Base-by-base conservation (phyloP, 345 rosid species). In the Toxicodendron radicans region DNA sequence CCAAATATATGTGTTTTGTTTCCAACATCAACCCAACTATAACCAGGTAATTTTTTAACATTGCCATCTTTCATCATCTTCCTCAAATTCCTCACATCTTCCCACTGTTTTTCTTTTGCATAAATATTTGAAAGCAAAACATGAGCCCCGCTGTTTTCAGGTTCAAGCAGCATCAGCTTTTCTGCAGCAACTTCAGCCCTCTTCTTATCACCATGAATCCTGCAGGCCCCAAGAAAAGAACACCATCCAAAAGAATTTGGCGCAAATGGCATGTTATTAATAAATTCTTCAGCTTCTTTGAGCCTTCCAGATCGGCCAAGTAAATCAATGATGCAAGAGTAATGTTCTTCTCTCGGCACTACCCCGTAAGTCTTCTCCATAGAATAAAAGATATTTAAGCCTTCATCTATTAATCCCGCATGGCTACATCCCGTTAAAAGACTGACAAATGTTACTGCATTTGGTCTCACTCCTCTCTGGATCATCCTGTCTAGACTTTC, bases 221-320 rank as follows among this genome's bases (percentile, higher is more conserved):
- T 67, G 71, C 71, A 67, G 23, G 71, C 71, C 58, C 58, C 71
- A 7, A 67, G 41, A 30, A 67, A 67, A 30, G 71, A 67, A 67
- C 71, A 67, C 71, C 71, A 67, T 67, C 71, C 71, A 12, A 67
- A 67, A 24, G 71, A 57, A 67, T 67, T 67, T 24, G 58, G 71
- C 35, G 49, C 71, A 48, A 49, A 48, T 13, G 71, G 71, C 71
- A 67, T 67, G 58, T 51, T 67, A 8, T 24, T 49, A 49, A 67
- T 67, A 48, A 67, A 67, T 27, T 67, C 58, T 49, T 67, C 71
- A 48, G 57, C 71, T 48, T 67, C 71, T 14, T 67, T 17, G 24
- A 67, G 71, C 71, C 41, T 67, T 67, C 71, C 71, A 67, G 71
- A 48, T 23, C 58, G 41, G 2, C 57, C 58, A 67, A 67, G 70